phyloP scores from a whole-genome alignment of 352 stramenopile species.

The Phytophthora sojae region DNA sequence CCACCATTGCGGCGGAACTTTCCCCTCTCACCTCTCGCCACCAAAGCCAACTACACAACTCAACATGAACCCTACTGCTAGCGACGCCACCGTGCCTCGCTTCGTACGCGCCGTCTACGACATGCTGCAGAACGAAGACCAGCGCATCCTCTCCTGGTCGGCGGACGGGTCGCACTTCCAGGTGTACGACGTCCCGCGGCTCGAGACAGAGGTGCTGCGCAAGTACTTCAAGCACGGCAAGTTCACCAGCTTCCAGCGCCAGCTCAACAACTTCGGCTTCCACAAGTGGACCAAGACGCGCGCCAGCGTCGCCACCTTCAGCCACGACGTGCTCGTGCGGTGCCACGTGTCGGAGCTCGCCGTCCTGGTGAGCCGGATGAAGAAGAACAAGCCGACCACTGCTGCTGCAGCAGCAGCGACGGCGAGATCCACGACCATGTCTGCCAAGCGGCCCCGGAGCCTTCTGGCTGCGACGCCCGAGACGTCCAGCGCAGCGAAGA shows the following conservation, averaged over 20 bases:
- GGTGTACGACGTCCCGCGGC: conserved; percentile 74
- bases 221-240: conserved; percentile 96
- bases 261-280: conserved; percentile 96
- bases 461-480: neutral
- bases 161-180: conserved; percentile 73
- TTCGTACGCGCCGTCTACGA: conserved; percentile 62
- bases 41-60: no score
- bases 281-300: conserved; percentile 88
- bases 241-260: conserved; percentile 92
- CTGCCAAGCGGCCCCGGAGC: conserved; percentile 15
- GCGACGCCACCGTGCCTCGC: conserved; percentile 31
- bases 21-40: no score
- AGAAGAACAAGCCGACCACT: conserved; percentile 6
- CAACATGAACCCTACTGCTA: conserved; percentile 5
- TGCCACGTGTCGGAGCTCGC: conserved; percentile 40
- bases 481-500: neutral
- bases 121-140: conserved; percentile 66
- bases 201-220: conserved; percentile 78
- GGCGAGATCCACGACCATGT: neutral
- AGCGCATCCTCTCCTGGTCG: conserved; percentile 56
- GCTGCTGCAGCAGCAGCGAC: neutral
- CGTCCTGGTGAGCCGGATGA: conserved; percentile 20
- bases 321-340: conserved; percentile 64
- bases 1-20: no score
- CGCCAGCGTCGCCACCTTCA: conserved; percentile 83